A percentile compares a stretch with the other conserved stretches of the same genome.
Conservation (phyloP, 176 grass and related monocot species). For the Phragmites australis region DNA sequence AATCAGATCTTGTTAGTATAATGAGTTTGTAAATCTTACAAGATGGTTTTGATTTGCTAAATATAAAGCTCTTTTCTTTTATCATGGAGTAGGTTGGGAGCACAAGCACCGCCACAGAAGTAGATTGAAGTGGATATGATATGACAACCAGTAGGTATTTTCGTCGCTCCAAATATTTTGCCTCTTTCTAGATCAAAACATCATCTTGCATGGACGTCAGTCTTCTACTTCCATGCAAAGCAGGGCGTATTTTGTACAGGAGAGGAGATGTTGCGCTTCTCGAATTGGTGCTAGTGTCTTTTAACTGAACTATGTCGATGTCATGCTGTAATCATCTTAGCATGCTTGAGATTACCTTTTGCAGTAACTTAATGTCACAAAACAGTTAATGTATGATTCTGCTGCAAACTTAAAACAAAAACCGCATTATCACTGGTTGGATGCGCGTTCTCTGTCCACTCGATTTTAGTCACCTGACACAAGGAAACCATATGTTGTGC, state of each 20-base stretch:
- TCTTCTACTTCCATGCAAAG: neutral
- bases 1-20: neutral
- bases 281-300: neutral
- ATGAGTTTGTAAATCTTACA: neutral
- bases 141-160: slow-evolving; percentile 20
- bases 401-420: neutral
- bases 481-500: neutral
- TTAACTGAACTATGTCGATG: neutral
- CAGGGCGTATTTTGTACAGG: slow-evolving; percentile 26
- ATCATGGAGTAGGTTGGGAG: slow-evolving; percentile 44
- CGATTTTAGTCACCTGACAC: neutral
- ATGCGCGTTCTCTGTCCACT: neutral
- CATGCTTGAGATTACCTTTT: neutral
- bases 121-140: slow-evolving; percentile 25
- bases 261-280: slow-evolving; percentile 13
- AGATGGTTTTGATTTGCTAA: neutral
- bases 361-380: neutral
- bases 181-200: neutral
- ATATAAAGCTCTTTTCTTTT: neutral
- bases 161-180: neutral
- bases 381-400: neutral
- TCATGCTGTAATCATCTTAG: neutral
- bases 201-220: neutral
- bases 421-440: neutral
- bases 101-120: slow-evolving; percentile 19